phyloP scores from a whole-genome alignment of 345 rosid species.

The Salix arbutifolia region DNA sequence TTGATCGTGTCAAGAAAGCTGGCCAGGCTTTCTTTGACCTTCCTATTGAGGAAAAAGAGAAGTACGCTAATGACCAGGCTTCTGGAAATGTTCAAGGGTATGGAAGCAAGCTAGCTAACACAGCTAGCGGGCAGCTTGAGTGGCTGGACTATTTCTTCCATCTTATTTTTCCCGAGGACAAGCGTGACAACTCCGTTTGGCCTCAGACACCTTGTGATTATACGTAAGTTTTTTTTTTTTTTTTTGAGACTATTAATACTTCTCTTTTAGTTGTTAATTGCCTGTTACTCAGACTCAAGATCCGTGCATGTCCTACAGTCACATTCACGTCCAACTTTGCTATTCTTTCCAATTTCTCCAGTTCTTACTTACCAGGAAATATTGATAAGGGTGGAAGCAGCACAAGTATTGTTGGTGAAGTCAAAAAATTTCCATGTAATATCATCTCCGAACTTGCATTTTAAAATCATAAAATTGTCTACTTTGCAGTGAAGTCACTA shows the following conservation, averaged over 20 bases:
- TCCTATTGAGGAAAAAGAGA: slow-evolving; percentile 82
- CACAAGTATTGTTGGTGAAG: too few relatives aligned
- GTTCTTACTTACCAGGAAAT: too few relatives aligned
- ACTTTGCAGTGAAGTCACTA: slow-evolving; percentile 56
- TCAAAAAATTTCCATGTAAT: too few relatives aligned
- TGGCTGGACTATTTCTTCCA: slow-evolving; percentile 98
- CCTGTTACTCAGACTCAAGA: not conserved
- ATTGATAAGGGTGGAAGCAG: not conserved
- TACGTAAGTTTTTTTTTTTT: slow-evolving; percentile 41
- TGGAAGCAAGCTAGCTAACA: slow-evolving; percentile 93
- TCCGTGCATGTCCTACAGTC: not conserved
- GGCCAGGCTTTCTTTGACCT: slow-evolving; percentile 64
- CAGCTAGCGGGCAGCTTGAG: slow-evolving; percentile 77
- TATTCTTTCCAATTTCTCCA: not conserved
- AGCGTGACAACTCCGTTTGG: slow-evolving; percentile 78
- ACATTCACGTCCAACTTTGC: not conserved
- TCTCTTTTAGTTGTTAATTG: not conserved
- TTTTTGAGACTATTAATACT: not conserved
- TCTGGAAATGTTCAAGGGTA: slow-evolving; percentile 82
- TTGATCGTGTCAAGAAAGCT: slow-evolving; percentile 55
- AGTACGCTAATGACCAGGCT: slow-evolving; percentile 75
- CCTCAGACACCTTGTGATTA: slow-evolving; percentile 71
- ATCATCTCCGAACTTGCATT: not conserved
- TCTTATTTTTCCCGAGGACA: slow-evolving; percentile 70
- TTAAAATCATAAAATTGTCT: not conserved